Percentiles rank a stretch among this genome's conserved stretches.
Conservation (phyloP, 169 alveolate genomes). For the Cryptosporidium andersoni region DNA sequence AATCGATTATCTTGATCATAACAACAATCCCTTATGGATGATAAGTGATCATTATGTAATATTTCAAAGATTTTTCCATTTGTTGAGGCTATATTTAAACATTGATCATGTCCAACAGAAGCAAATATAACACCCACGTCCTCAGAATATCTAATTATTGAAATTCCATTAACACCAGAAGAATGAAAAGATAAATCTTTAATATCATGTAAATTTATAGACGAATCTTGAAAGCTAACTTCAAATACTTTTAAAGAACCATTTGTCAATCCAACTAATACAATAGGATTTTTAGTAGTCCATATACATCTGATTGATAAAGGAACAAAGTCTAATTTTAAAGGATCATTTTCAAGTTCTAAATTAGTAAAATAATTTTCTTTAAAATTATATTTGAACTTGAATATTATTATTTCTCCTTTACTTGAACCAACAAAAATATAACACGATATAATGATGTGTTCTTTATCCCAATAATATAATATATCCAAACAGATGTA, state of each 20-base stretch:
- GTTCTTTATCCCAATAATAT: background rate
- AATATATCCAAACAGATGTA: no score
- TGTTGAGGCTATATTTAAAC: background rate
- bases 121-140: background rate
- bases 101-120: slow-evolving; percentile 64
- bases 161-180: slow-evolving; percentile 57
- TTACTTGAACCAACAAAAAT: slow-evolving; percentile 56
- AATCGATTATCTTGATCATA: slow-evolving; percentile 1
- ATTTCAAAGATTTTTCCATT: background rate
- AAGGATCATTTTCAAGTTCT: no score
- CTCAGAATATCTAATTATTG: background rate
- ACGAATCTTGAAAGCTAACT: background rate
- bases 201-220: background rate
- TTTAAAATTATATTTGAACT: slow-evolving; percentile 1
- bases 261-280: slow-evolving; percentile 42
- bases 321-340: slow-evolving; percentile 27
- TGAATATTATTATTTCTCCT: slow-evolving; percentile 25
- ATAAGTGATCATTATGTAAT: slow-evolving; percentile 39
- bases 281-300: background rate
- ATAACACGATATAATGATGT: background rate
- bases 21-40: slow-evolving; percentile 55
- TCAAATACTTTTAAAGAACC: slow-evolving; percentile 6
- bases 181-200: slow-evolving; percentile 27
- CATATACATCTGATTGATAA: slow-evolving; percentile 2
- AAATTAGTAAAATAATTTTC: background rate